These are phyloP conservation scores for Reutealis trisperma DNA, from an alignment of 345 rosid genomes.

Conservation along the genomic window DNA sequence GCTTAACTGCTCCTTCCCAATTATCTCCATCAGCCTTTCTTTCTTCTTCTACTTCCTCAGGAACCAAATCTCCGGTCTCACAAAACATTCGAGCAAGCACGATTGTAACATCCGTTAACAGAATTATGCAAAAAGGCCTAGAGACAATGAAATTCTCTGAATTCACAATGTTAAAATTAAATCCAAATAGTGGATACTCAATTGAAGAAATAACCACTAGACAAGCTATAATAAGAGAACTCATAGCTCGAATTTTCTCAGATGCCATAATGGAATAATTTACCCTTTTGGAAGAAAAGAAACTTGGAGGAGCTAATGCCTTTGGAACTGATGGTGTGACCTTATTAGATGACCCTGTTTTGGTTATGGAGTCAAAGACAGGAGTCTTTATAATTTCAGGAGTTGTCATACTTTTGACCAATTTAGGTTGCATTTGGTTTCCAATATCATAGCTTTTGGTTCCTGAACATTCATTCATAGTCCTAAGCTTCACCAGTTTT, in stretches of 20 bases:
- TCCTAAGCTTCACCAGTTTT: neutral
- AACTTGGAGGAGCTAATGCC: neutral
- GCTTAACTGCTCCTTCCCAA: slow-evolving; percentile 59
- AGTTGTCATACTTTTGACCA: neutral
- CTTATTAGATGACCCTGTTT: neutral
- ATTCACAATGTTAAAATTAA: slow-evolving; percentile 26
- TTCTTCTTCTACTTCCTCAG: slow-evolving; percentile 39
- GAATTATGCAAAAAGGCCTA: slow-evolving; percentile 64
- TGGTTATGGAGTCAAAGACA: neutral
- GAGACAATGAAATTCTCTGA: slow-evolving; percentile 42
- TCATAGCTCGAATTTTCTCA: slow-evolving; percentile 50
- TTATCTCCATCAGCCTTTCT: slow-evolving; percentile 36
- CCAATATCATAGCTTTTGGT: neutral
- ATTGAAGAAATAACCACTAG: slow-evolving; percentile 51
- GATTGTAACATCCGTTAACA: slow-evolving; percentile 55
- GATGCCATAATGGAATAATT: slow-evolving; percentile 57
- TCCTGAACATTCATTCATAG: neutral
- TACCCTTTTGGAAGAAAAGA: slow-evolving; percentile 56
- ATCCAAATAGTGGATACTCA: slow-evolving; percentile 42
- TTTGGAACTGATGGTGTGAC: slow-evolving; percentile 10
- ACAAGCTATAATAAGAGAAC: slow-evolving; percentile 56
- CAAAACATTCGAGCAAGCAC: slow-evolving; percentile 43
- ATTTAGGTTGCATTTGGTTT: slow-evolving; percentile 2
- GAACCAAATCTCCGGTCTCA: slow-evolving; percentile 27
- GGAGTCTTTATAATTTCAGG: neutral